A percentile compares a stretch with the other conserved stretches of the same genome.
Evolutionary conservation across 2,329 filamentous ascomycete genomes (phyloP).

Genomic region (Pseudogymnoascus sp.): DNA sequence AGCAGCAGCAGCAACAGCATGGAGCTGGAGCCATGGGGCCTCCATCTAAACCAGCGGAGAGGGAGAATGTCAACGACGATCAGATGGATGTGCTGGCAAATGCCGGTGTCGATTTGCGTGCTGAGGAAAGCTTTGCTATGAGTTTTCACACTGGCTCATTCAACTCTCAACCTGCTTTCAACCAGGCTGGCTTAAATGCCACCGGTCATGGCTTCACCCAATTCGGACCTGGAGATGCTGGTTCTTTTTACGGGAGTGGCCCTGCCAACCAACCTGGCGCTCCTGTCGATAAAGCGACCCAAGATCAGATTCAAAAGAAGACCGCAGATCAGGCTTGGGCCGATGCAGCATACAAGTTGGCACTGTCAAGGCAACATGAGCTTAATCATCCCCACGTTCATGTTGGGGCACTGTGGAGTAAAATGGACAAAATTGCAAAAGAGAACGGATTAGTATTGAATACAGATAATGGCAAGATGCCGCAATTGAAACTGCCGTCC

Average conservation of each 20-base stretch:
- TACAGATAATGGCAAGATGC: constrained; percentile 47
- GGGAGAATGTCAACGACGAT: constrained; percentile 60
- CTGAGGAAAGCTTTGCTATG: constrained; percentile 76
- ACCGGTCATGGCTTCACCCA: constrained; percentile 41
- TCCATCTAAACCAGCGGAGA: constrained; percentile 53
- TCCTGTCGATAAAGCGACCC: constrained; percentile 35
- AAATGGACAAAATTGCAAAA: constrained; percentile 47
- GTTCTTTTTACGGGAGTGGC: constrained; percentile 56
- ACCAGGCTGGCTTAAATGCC: constrained; percentile 32
- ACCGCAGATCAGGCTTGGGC: constrained; percentile 58
- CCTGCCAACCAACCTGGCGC: constrained; percentile 55
- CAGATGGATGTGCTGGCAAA: constrained; percentile 75
- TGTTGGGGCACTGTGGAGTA: constrained; percentile 26
- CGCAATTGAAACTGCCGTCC: constrained; percentile 24
- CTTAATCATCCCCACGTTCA: constrained; percentile 46
- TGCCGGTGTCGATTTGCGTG: constrained; percentile 78
- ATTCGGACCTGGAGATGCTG: constrained; percentile 46
- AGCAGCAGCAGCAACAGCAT: constrained; percentile 16
- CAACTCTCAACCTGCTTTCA: constrained; percentile 34
- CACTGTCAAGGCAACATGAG: constrained; percentile 50
- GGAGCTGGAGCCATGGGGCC: constrained; percentile 43
- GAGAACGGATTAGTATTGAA: constrained; percentile 51
- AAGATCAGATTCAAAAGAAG: constrained; percentile 58
- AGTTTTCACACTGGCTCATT: constrained; percentile 51
- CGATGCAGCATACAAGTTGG: constrained; percentile 46